Conservation (phyloP, 139 green algal genomes). For the Coelastrella sp. region DNA sequence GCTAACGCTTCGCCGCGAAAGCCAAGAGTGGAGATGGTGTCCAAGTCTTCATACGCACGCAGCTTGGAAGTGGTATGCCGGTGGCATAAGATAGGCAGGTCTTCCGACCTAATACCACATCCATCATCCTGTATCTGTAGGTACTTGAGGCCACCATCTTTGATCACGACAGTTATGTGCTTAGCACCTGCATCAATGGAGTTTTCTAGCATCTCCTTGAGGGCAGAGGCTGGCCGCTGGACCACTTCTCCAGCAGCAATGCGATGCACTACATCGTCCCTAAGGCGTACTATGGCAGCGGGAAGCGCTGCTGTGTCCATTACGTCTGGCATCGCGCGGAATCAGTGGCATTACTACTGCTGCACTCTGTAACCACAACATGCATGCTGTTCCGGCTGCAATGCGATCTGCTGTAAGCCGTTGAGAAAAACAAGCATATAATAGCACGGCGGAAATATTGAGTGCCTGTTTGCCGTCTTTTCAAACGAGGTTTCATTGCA, state of each 20-base stretch:
- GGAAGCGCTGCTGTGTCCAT: background rate
- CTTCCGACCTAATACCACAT: slow-evolving; percentile 68
- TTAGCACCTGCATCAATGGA: slow-evolving; percentile 91
- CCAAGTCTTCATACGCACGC: slow-evolving; percentile 87
- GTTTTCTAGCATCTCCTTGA: slow-evolving; percentile 99
- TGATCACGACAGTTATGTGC: slow-evolving; percentile 82
- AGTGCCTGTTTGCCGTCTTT: no score
- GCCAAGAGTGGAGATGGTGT: slow-evolving; percentile 88
- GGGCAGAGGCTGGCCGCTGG: slow-evolving; percentile 84
- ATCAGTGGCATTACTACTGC: no score
- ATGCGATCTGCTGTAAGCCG: no score
- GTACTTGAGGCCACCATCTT: slow-evolving; percentile 94
- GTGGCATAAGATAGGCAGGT: slow-evolving; percentile 82
- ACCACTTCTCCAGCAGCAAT: slow-evolving; percentile 97
- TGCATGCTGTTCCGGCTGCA: no score
- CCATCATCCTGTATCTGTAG: slow-evolving; percentile 97
- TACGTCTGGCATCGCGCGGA: background rate
- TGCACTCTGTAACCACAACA: no score
- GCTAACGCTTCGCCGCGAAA: slow-evolving; percentile 96
- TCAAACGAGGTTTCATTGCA: no score
- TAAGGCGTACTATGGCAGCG: slow-evolving; percentile 68
- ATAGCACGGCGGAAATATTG: no score
- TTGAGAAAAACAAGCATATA: no score
- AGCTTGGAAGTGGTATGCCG: slow-evolving; percentile 98
- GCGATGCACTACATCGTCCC: slow-evolving; percentile 89